Percentiles rank a stretch among this genome's conserved stretches.
These are phyloP conservation scores for Lepidopterella palustris DNA, from an alignment of 495 filamentous ascomycete genomes.

Conservation along the genomic window DNA sequence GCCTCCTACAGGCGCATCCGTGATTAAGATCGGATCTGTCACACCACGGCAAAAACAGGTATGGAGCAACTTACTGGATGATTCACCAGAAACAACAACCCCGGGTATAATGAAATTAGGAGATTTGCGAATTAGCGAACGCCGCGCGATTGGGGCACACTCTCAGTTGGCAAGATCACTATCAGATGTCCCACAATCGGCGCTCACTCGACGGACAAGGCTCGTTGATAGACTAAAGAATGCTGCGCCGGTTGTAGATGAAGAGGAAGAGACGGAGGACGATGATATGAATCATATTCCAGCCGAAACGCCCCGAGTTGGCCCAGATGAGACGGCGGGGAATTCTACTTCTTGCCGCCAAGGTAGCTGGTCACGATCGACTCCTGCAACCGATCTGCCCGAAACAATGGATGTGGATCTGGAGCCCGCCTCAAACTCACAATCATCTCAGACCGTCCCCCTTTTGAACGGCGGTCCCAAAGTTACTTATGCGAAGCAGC, in stretches of 20 bases:
- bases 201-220: slow-evolving; percentile 15
- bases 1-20: not conserved
- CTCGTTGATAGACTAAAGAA: slow-evolving; percentile 33
- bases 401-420: slow-evolving; percentile 20
- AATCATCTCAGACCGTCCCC: slow-evolving; percentile 15
- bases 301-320: not conserved
- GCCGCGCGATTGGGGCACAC: not conserved
- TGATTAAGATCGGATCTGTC: slow-evolving; percentile 9
- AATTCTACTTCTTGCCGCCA: not conserved
- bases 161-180: slow-evolving; percentile 20
- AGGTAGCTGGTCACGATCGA: not conserved
- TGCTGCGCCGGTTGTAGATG: slow-evolving; percentile 18
- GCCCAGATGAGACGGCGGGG: not conserved
- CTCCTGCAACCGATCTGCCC: not conserved
- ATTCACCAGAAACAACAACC: slow-evolving; percentile 17
- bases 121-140: slow-evolving; percentile 25
- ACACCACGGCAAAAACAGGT: slow-evolving; percentile 32
- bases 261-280: slow-evolving; percentile 19
- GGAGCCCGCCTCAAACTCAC: slow-evolving; percentile 9
- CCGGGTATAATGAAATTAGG: slow-evolving; percentile 27
- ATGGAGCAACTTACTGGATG: slow-evolving; percentile 30
- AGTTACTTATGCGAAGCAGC: slow-evolving; percentile 57
- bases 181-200: slow-evolving; percentile 29
- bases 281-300: slow-evolving; percentile 8
- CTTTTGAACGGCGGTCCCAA: slow-evolving; percentile 22